Evolutionary conservation across 805 yeast species (phyloP), one percentile per base, ranked within the genome.

Genomic region (Metschnikowia kofuensis): DNA sequence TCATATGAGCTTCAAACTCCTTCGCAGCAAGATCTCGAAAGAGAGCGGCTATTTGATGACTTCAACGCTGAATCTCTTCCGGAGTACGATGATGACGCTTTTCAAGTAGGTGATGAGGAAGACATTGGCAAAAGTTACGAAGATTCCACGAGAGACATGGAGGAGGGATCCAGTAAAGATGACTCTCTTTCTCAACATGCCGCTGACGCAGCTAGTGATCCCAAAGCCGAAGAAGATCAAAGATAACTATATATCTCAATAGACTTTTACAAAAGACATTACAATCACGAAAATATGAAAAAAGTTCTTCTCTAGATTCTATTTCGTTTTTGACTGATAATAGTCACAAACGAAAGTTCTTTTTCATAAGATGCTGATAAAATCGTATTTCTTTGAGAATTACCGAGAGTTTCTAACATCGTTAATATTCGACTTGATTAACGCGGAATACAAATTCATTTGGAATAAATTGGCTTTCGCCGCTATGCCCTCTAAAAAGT

Each of bases 21-120:
- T 50, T 10, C 52, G 52, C 39, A 66, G 61, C 57, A 47, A 31
- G 71, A 70, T 36, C 66, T 64, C 29, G 76, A 69, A 42, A 63
- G 76, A 47, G 75, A 74, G 42, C 55, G 75, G 38, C 55, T 75
- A 29, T 75, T 63, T 53, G 75, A 71, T 42, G 72, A 69, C 38
- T 65, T 70, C 56, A 66, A 74, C 54, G 75, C 72, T 6, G 68
- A 65, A 15, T 48, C 66, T 1, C 58, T 68, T 42, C 74, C 72
- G 0, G 72, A 65, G 35, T 68, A 69, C 51, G 70, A 68, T 29
- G 69, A 68, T 29, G 75, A 67, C 28, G 68, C 72, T 69, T 72
- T 72, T 50, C 65, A 62, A 40, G 68, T 73, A 40, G 76, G 64
- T 9, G 74, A 67, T 31, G 76, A 69, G 7, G 76, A 70, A 9